phyloP scores from a whole-genome alignment of 177 flowering plant genomes.

The Vitis hybrid region DNA sequence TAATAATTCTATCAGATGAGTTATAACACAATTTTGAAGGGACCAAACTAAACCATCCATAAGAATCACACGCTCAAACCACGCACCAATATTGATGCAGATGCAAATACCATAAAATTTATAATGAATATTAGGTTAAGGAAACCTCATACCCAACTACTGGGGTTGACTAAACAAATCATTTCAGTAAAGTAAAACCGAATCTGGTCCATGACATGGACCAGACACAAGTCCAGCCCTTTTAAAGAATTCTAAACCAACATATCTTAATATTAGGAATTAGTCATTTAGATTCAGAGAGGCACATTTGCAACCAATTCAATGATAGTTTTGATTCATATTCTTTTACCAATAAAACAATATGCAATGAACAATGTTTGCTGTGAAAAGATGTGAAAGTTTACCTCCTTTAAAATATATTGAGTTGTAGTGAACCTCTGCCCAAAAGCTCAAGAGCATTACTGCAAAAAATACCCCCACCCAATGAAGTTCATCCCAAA shows the following conservation, averaged over 20 bases:
- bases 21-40: neutral
- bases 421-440: slow-evolving; percentile 93
- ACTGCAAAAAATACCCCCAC: slow-evolving; percentile 46
- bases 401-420: slow-evolving; percentile 81
- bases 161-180: neutral
- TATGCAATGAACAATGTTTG: neutral
- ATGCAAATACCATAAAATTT: no score
- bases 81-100: neutral
- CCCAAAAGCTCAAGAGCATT: slow-evolving; percentile 89
- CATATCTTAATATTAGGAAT: neutral
- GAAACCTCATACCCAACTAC: neutral
- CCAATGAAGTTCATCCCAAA: neutral
- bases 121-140: neutral
- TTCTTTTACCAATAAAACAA: neutral
- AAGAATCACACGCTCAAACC: neutral
- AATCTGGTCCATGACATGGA: no score
- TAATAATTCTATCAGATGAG: neutral
- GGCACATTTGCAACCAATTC: neutral
- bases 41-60: neutral
- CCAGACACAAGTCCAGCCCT: no score
- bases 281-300: neutral
- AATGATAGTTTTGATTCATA: neutral
- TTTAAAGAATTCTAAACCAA: neutral
- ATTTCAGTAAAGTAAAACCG: no score
- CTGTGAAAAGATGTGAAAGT: neutral